Conservation (phyloP, 176 grass and related monocot species). For the Raddia distichophylla region DNA sequence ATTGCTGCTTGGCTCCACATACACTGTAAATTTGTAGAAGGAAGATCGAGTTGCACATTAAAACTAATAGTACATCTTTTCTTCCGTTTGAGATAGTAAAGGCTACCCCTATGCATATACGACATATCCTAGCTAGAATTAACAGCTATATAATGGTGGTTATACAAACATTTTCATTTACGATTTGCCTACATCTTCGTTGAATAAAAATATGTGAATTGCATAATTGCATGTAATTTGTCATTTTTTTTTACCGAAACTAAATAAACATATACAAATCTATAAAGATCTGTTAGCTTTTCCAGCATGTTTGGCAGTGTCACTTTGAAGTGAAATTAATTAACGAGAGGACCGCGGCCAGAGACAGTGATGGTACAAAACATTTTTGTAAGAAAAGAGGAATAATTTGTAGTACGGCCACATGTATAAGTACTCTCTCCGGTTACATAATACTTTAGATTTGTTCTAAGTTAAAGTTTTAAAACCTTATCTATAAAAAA, state of each 20-base stretch:
- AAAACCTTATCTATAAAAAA: too few species aligned
- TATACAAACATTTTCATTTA: background rate
- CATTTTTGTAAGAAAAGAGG: background rate
- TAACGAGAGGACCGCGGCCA: background rate
- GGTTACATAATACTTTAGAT: too few species aligned
- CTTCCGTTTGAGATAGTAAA: background rate
- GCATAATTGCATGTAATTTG: background rate
- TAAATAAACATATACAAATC: conserved; percentile 1
- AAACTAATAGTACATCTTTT: background rate
- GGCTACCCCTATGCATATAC: background rate
- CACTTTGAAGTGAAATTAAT: background rate
- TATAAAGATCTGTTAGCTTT: background rate
- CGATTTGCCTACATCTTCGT: background rate
- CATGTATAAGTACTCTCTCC: too few species aligned
- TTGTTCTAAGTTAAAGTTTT: too few species aligned
- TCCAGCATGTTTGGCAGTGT: background rate
- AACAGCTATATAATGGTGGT: background rate
- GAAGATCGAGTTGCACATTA: background rate
- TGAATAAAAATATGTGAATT: background rate
- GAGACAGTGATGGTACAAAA: background rate
- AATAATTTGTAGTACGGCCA: background rate
- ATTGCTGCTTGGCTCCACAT: background rate
- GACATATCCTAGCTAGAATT: background rate
- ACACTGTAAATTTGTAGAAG: background rate
- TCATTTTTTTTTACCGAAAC: background rate